Evolutionary conservation across 768 basidiomycete species (phyloP), one percentile per base, ranked within the genome.

Genomic region (Calocera cornea): DNA sequence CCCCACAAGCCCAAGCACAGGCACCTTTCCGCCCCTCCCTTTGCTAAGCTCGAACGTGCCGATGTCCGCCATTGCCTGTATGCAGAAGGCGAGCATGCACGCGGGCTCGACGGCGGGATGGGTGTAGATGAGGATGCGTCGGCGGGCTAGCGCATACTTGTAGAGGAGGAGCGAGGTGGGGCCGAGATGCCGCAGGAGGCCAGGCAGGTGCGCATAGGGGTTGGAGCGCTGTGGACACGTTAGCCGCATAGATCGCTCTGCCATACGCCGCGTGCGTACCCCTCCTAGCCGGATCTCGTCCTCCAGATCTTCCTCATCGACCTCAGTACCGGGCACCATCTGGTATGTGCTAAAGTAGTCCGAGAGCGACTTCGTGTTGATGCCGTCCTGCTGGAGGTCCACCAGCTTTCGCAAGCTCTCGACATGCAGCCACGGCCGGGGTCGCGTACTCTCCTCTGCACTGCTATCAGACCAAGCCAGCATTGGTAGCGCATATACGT

Each of bases 1-100:
- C 0, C 89, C 92, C 34, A 92, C 82, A 83, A 90, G 87, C 0
- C 90, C 91, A 1, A 93, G 81, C 1, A 90, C 88, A 68, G 79
- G 83, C 66, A 12, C 67, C 66, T 71, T 70, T 24, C 67, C 66
- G 12, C 65, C 67, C 22, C 65, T 40, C n/a, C 22, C 64, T 34
- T 68, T 68, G 19, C 68, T 67, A 1, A 68, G 31, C 12, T 40
- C 54, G n/a, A 66, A 68, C 12, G 69, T 69, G 60, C 33, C 54
- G 27, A 60, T 60, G n/a, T 68, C 65, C 22, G 60, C 41, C 38
- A 67, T 31, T 40, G 29, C 66, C 24, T 65, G 65, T 41, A 27
- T 60, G 38, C 64, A 68, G 49, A 40, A 68, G 60, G 84, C 84
- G 36, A 93, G 80, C 2, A 88, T 81, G 70, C 88, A 91, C 0